Evolutionary conservation across 495 filamentous ascomycete genomes (phyloP), one percentile per base, ranked within the genome.

Genomic region (Ascobolus immersus): DNA sequence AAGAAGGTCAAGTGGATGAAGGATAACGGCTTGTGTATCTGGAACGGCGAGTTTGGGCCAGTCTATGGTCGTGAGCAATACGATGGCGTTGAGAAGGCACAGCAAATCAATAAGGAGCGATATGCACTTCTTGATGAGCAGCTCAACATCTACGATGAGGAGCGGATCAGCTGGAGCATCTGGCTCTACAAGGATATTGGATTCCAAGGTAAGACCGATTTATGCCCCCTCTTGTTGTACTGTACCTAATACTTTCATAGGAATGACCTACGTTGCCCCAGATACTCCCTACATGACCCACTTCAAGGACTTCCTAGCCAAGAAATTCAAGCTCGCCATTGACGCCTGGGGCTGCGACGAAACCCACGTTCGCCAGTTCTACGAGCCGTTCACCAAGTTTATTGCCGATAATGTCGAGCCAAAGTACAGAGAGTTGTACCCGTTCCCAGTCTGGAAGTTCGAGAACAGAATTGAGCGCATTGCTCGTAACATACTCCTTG

Each of bases 151-250:
- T 71, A 71, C 48, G 55, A 61, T 19, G 55, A 64, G 35, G 54
- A 64, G 29, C 42, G 56, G 33, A 62, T 69, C 33, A 52, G 54
- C 39, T 73, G 67, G 68, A 60, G 52, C 26, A 72, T 73, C 43
- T 73, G 67, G 68, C 45, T 65, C 0, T 73, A 71, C 50, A 72
- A 72, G 33, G 67, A 74, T 37, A 65, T 73, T 37, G 67, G 66
- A 3, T 56, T 62, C 28, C 67, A 71, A 46, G 68, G 30, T 35
- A 33, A 7, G 7, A n/a, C 7, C n/a, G 7, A 25, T 25, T n/a
- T n/a, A n/a, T n/a, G n/a, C n/a, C n/a, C 9, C 19, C n/a, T 12
- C 15, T 9, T 19, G 17, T 21, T 11, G 33, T 23, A 12, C 8
- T 15, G 22, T 32, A 21, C 32, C 29, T 34, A 33, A 37, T 31